Conservation (phyloP, 768 basidiomycete species). For the Arthromyces matolae region DNA sequence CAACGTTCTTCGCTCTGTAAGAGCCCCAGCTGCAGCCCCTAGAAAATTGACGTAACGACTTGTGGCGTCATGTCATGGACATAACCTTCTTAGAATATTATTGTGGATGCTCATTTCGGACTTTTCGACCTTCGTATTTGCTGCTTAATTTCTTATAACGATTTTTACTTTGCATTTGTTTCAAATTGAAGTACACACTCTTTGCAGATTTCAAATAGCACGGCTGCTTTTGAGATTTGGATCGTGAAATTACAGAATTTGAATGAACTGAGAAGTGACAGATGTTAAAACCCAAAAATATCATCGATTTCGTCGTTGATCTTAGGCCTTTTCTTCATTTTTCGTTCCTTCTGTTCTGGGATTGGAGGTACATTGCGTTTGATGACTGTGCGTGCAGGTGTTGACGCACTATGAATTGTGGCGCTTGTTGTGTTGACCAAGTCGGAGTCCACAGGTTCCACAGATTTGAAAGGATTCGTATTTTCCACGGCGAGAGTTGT, state of each 20-base stretch:
- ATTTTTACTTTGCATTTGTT: constrained; percentile 17
- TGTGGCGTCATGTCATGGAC: too few relatives aligned
- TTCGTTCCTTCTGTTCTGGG: not conserved
- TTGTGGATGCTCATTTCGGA: constrained; percentile 23
- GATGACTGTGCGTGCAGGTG: constrained; percentile 5
- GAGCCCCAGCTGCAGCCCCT: not conserved
- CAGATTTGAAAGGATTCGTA: not conserved
- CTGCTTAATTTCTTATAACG: too few relatives aligned
- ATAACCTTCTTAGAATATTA: constrained; percentile 27
- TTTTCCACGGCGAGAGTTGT: not conserved
- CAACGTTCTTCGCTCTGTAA: constrained; percentile 50
- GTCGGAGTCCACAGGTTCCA: too few relatives aligned
- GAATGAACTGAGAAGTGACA: not conserved
- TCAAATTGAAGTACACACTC: constrained; percentile 9
- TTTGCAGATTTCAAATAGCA: constrained; percentile 7
- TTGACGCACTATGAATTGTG: not conserved
- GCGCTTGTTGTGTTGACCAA: too few relatives aligned
- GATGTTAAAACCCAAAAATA: constrained; percentile 50
- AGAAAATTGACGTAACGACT: constrained; percentile 10
- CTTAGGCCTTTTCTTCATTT: constrained; percentile 34
- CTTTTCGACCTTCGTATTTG: constrained; percentile 20
- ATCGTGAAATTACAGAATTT: not conserved
- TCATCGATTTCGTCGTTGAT: constrained; percentile 61
- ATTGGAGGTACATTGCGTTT: not conserved
- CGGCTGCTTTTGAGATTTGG: constrained; percentile 8